Evolutionary conservation across 805 yeast genomes (phyloP), one percentile per base, ranked within the genome.

Genomic region (Kuraishia piskuri): DNA sequence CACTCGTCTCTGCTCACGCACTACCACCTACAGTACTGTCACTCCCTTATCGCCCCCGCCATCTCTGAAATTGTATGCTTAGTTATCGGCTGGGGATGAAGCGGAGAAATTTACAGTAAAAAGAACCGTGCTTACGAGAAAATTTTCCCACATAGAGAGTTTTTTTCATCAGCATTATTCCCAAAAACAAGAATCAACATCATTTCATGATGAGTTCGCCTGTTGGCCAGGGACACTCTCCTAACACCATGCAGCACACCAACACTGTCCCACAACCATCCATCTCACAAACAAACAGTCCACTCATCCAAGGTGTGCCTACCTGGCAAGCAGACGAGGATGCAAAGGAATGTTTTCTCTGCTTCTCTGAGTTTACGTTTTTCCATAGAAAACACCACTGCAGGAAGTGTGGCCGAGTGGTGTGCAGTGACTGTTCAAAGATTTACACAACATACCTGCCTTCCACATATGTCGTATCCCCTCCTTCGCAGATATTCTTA

Each of bases 331-430:
- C 80, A 2, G 96, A 90, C 64, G 71, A 68, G 4, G 79, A 70
- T 1, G 84, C 70, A 1, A 22, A 57, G 0, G 61, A 61, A 2
- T 89, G 96, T 62, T 73, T 74, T 21, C 60, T 81, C 3, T 89
- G 96, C 65, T 62, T 63, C 26, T 56, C 64, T 0, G 53, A 58
- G 45, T 89, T 83, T 68, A 72, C 83, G 2, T 67, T 88, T 54
- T 82, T 86, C 65, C 78, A 73, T 63, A 75, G 96, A 54, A 76
- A 90, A 53, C 96, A 89, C 68, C 96, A 89, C 65, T 89, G 96
- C 66, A 74, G 94, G 52, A 74, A 70, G 55, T 89, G 96, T 69
- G 96, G 96, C 2, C 72, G 82, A 36, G 84, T 90, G 0, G 88
- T 85, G 19, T 89, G 96, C 67, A 84, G 82, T 26, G 61, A 64